Evolutionary conservation across 768 basidiomycete species (phyloP).

Genomic region (Termitomyces sp.): DNA sequence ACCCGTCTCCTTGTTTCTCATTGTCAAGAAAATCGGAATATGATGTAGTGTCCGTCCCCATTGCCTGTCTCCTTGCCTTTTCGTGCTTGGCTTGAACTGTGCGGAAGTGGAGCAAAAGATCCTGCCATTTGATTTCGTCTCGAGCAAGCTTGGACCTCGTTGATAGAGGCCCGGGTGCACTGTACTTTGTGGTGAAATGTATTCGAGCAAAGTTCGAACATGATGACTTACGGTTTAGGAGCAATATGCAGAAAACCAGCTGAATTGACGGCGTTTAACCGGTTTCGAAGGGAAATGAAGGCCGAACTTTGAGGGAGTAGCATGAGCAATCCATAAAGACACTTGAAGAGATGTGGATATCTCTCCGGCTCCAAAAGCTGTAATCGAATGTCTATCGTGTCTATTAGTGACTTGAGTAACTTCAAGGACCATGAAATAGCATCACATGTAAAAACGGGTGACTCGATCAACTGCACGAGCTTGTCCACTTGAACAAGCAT

Average conservation of each 20-base stretch:
- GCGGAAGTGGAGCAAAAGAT: constrained; percentile 90
- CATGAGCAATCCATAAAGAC: constrained; percentile 96
- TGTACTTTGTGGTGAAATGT: constrained; percentile 9
- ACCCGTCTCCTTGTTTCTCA: constrained; percentile 35
- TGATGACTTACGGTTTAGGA: constrained; percentile 67
- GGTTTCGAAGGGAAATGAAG: constrained; percentile 90
- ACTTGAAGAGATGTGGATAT: constrained; percentile 96
- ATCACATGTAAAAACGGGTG: constrained; percentile 96
- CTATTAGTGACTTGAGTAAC: background rate
- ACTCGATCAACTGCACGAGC: constrained; percentile 95
- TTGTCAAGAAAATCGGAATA: constrained; percentile 46
- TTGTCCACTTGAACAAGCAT: constrained; percentile 97
- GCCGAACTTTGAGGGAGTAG: constrained; percentile 95
- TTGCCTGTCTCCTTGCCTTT: constrained; percentile 77
- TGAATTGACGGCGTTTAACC: constrained; percentile 92
- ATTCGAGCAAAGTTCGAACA: background rate
- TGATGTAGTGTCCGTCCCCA: constrained; percentile 59
- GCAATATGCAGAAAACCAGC: constrained; percentile 91
- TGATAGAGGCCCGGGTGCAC: constrained; percentile 32
- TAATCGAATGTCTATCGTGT: constrained; percentile 66
- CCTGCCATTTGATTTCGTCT: constrained; percentile 97
- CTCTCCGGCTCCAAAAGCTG: constrained; percentile 96
- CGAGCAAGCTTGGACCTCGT: constrained; percentile 75
- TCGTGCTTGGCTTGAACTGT: constrained; percentile 88
- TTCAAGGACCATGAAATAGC: background rate